phyloP scores from a whole-genome alignment of 176 grass and related monocot species.

The Aegilops sharonensis region DNA sequence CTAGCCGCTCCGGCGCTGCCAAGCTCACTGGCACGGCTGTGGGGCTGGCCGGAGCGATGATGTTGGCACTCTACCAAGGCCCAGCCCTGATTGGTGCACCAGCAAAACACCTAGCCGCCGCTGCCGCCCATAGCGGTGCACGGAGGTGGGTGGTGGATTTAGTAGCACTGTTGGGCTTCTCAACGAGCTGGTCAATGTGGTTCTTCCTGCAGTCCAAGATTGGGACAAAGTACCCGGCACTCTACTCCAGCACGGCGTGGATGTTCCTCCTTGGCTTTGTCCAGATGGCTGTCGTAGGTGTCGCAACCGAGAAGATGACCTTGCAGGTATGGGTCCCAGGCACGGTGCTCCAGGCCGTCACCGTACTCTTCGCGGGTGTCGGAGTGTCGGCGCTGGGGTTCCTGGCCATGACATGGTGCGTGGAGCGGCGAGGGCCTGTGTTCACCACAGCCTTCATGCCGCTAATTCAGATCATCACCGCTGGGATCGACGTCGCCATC shows the following conservation, averaged over 20 bases:
- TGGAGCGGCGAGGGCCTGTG: constrained; percentile 20
- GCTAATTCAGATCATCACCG: constrained; percentile 64
- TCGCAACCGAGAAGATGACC: constrained; percentile 28
- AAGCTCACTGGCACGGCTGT: constrained; percentile 49
- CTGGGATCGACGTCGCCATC: constrained; percentile 48
- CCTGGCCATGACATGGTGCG: constrained; percentile 73
- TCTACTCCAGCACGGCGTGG: constrained; percentile 50
- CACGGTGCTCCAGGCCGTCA: constrained; percentile 50
- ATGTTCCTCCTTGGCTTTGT: constrained; percentile 70
- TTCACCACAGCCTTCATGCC: constrained; percentile 85
- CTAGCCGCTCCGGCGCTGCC: background rate
- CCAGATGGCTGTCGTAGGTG: constrained; percentile 45
- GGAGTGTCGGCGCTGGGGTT: constrained; percentile 61
- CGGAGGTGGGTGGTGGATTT: constrained; percentile 60
- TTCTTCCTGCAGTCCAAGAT: constrained; percentile 49
- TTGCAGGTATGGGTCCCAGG: constrained; percentile 44
- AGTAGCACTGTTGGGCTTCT: constrained; percentile 42
- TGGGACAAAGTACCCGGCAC: constrained; percentile 32
- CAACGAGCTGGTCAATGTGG: constrained; percentile 52
- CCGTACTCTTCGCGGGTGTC: constrained; percentile 53
- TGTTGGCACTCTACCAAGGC: constrained; percentile 66
- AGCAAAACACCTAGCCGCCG: no score
- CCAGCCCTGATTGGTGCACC: constrained; percentile 15
- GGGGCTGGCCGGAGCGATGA: constrained; percentile 48
- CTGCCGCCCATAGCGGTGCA: background rate